phyloP scores from a whole-genome alignment of 2,329 filamentous ascomycete genomes.

The Furcasterigmium furcatum region DNA sequence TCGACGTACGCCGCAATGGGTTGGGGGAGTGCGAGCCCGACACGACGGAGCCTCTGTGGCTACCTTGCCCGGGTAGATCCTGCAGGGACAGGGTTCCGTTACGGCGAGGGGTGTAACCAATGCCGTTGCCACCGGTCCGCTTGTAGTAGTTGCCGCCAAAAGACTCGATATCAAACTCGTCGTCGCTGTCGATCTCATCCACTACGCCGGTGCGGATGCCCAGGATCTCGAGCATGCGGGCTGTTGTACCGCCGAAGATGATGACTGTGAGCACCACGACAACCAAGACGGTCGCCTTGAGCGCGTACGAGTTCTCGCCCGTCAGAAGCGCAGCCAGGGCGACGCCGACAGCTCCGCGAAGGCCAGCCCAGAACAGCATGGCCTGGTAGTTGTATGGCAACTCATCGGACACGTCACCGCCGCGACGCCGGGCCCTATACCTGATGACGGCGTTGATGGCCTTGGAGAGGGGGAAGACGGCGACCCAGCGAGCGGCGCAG shows the following conservation, averaged over 20 bases:
- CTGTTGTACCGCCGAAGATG: conserved; percentile 96
- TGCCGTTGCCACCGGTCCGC: conserved; percentile 64
- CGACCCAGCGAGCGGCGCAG: conserved; percentile 86
- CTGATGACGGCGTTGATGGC: conserved; percentile 91
- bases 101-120: conserved; percentile 72
- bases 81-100: conserved; percentile 59
- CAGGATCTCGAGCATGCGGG: conserved; percentile 94
- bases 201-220: conserved; percentile 96
- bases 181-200: conserved; percentile 95
- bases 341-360: conserved; percentile 93
- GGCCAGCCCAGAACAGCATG: conserved; percentile 99
- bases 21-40: conserved; percentile 52
- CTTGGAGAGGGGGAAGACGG: conserved; percentile 88
- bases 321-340: conserved; percentile 85
- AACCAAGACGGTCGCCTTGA: conserved; percentile 93
- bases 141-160: conserved; percentile 76
- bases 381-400: conserved; percentile 93
- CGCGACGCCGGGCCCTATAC: conserved; percentile 75
- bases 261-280: conserved; percentile 97
- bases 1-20: conserved; percentile 36
- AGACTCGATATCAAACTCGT: conserved; percentile 94
- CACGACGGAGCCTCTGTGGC: conserved; percentile 42
- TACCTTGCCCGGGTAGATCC: conserved; percentile 47
- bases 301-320: conserved; percentile 75
- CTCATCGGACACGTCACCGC: conserved; percentile 75